Evolutionary conservation across 371 early-diverging fungal species (phyloP).

Genomic region (Mucor racemosus): DNA sequence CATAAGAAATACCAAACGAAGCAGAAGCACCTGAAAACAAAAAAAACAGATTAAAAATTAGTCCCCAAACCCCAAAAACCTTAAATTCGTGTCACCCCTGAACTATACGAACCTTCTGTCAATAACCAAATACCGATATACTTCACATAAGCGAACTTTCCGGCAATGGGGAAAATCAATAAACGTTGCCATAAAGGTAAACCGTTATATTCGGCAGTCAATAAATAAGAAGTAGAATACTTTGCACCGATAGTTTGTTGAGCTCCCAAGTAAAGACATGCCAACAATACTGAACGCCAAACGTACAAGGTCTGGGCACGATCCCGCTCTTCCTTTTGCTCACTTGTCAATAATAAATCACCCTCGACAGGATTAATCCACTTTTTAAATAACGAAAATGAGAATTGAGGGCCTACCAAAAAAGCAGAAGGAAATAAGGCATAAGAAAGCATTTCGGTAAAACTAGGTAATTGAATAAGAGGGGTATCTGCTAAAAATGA

Average conservation of each 20-base stretch:
- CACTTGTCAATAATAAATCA: slow-evolving; percentile 11
- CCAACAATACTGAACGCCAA: slow-evolving; percentile 50
- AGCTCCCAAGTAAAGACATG: slow-evolving; percentile 55
- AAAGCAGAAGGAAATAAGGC: slow-evolving; percentile 68
- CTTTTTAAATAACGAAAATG: slow-evolving; percentile 65
- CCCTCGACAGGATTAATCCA: slow-evolving; percentile 35
- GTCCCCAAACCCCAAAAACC: slow-evolving; percentile 19
- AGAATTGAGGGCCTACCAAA: slow-evolving; percentile 78
- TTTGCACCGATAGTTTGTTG: slow-evolving; percentile 55
- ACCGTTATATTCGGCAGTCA: slow-evolving; percentile 55
- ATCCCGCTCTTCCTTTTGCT: slow-evolving; percentile 43
- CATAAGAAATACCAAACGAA: slow-evolving; percentile 67
- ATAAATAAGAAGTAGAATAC: slow-evolving; percentile 55
- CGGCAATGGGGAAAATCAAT: slow-evolving; percentile 53
- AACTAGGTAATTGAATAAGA: slow-evolving; percentile 48
- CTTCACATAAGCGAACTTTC: slow-evolving; percentile 66
- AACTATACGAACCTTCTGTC: slow-evolving; percentile 56
- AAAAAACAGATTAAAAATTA: neutral
- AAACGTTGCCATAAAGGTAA: slow-evolving; percentile 45
- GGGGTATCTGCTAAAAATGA: slow-evolving; percentile 49
- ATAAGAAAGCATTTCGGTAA: slow-evolving; percentile 61
- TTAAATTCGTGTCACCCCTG: slow-evolving; percentile 12
- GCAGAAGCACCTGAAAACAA: slow-evolving; percentile 54
- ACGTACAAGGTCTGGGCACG: slow-evolving; percentile 51
- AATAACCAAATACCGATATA: slow-evolving; percentile 76